A percentile compares a stretch with the other conserved stretches of the same genome.
Evolutionary conservation across 495 filamentous ascomycete genomes (phyloP).

Genomic region (Margaritispora aquatica): DNA sequence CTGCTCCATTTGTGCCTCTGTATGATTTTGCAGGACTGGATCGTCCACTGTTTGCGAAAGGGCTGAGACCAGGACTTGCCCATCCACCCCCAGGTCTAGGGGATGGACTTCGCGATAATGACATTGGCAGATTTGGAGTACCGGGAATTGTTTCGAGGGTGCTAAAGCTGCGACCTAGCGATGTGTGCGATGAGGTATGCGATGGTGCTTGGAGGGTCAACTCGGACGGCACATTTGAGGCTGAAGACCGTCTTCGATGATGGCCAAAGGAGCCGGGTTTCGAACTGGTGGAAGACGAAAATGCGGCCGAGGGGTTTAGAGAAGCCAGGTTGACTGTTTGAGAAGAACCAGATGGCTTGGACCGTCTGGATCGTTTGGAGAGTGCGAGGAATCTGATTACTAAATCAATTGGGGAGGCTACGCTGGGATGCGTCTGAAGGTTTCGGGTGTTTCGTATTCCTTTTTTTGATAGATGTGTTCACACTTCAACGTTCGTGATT

Average conservation of each 20-base stretch:
- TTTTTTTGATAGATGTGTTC: not conserved
- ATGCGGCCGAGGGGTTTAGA: slow-evolving; percentile 17
- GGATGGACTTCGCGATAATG: slow-evolving; percentile 77
- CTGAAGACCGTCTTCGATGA: slow-evolving; percentile 23
- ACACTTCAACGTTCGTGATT: not conserved
- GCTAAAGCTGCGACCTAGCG: slow-evolving; percentile 4
- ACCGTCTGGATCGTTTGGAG: slow-evolving; percentile 15
- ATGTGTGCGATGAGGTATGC: not conserved
- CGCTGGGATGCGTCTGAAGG: too few relatives aligned
- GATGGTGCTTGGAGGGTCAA: slow-evolving; percentile 6
- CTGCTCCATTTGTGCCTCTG: slow-evolving; percentile 41
- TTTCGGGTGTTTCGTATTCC: not conserved
- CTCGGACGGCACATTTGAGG: slow-evolving; percentile 16
- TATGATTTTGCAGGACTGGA: slow-evolving; percentile 52
- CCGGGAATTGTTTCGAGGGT: slow-evolving; percentile 27
- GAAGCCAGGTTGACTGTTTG: slow-evolving; percentile 23
- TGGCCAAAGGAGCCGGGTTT: slow-evolving; percentile 20
- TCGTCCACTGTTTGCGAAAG: slow-evolving; percentile 52
- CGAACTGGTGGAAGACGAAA: slow-evolving; percentile 17
- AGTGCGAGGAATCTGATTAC: not conserved
- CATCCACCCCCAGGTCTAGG: slow-evolving; percentile 76
- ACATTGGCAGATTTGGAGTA: slow-evolving; percentile 56
- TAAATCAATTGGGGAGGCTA: not conserved
- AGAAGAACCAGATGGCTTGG: slow-evolving; percentile 16
- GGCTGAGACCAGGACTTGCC: slow-evolving; percentile 75